Evolutionary conservation across 2,329 filamentous ascomycete genomes (phyloP).

Genomic region (Fusarium aywerte): DNA sequence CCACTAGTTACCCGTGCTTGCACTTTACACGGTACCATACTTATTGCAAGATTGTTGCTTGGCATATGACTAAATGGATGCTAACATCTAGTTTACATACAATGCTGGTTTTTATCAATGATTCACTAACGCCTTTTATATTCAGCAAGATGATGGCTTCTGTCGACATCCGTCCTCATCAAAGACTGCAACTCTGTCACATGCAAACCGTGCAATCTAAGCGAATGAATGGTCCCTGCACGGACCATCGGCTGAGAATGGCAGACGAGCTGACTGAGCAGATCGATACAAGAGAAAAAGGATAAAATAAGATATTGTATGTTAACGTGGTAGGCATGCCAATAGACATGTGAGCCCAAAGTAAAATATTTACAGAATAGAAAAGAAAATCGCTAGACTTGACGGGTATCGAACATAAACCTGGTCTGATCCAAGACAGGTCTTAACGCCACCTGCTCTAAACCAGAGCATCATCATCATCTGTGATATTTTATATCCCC

Average conservation of each 20-base stretch:
- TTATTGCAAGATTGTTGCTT: background rate
- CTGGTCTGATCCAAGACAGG: slow-evolving; percentile 41
- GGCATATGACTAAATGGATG: no score
- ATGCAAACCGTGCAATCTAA: slow-evolving; percentile 16
- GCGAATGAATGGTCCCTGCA: slow-evolving; percentile 6
- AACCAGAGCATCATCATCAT: slow-evolving; percentile 36
- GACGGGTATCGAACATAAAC: slow-evolving; percentile 47
- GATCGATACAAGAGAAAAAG: background rate
- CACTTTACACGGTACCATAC: background rate
- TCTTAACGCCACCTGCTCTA: slow-evolving; percentile 40
- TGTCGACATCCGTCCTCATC: background rate
- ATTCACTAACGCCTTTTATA: background rate
- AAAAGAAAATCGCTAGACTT: slow-evolving; percentile 34
- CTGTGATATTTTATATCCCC: slow-evolving; percentile 16
- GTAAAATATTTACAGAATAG: slow-evolving; percentile 8
- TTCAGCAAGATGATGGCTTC: background rate
- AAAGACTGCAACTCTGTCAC: slow-evolving; percentile 4
- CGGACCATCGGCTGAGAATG: slow-evolving; percentile 3
- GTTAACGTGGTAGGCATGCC: background rate
- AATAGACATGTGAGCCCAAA: background rate
- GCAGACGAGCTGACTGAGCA: background rate
- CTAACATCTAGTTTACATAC: background rate
- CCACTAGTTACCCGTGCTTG: background rate
- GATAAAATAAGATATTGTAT: background rate
- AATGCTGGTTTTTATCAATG: no score